Evolutionary conservation across 257 asterid genomes (phyloP), one percentile per base, ranked within the genome.

Genomic region (Coffea canephora): DNA sequence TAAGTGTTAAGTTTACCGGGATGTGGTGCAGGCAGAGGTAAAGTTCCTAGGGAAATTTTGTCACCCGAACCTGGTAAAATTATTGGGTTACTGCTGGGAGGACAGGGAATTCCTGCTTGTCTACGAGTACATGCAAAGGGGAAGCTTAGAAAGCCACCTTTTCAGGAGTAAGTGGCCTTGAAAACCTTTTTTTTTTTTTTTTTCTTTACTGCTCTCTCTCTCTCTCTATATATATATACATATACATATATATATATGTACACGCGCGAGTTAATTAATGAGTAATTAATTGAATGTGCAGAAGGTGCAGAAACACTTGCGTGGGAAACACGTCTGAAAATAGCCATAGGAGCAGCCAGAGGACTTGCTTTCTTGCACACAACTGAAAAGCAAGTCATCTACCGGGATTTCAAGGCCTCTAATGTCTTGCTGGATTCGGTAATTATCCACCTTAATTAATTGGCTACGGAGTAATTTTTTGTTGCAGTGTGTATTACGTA

Each of bases 11-110:
- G 2, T 15, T 21, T 46, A 5, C 14, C 0, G 9, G 0, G 6
- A 9, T 70, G 4, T 39, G 5, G 5, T 76, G 89, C 95, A 93
- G 99, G 97, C 98, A 8, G 99, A 95, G 78, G 97, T 95, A n/a
- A 89, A 92, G 80, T 93, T 92, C 78, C 77, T 95, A 85, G 99
- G 99, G 48, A 93, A 92, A 82, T 91, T 91, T 74, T 82, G 93
- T 59, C 99, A 95, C 43, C 98, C 99, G 0, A 93, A 95, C 84
- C 90, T 95, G 8, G 98, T 95, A 0, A 93, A 89, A 85, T 41
- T 95, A 57, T 49, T 93, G 65, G 99, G 99, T 2, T 95, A 95
- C 67, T 95, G 99, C 34, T 95, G 98, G 97, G 98, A 93, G 55
- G 95, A 95, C 1, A 86, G 83, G 8, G 93, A 90, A 14, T 92